Base-by-base conservation (phyloP, 2,329 filamentous ascomycete genomes). In the Didymella exigua region DNA sequence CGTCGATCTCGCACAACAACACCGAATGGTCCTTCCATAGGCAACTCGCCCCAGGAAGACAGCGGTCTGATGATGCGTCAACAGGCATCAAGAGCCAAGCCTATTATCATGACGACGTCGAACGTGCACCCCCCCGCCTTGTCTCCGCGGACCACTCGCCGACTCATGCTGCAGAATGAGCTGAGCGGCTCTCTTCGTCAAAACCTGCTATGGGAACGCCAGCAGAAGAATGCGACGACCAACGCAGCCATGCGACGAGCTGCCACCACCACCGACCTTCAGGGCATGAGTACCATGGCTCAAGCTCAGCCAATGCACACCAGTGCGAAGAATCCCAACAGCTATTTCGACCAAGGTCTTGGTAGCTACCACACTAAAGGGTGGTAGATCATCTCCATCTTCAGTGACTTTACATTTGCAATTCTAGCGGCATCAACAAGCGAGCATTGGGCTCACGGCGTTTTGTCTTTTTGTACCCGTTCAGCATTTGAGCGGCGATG, bases 81-180 rank as follows among this genome's bases (percentile, higher is more conserved):
- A 29, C 71, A 72, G 43, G 80, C 87, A 40, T 85, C 89, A 36
- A 84, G 88, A 37, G 88, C 91, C 1, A 91, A 93, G 74, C 91
- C 93, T 24, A 96, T 96, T 69, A 85, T 88, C 68, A 85, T 88
- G 70, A 88, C 86, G 13, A 84, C 88, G 18, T 84, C 84, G n/a
- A 87, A 87, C 53, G 79, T 79, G 5, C 86, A 89, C 61, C 89
- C 90, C 50, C 86, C 87, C 24, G 90, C 91, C 1, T 83, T 96
- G 61, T 98, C 95, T 5, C 95, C 95, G 4, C 86, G 92, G 54
- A 97, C 93, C 0, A 97, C 93, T 0, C 86, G 95, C 46, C 86
- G 93, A 57, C 96, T 97, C 76, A 99, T 99, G 95, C 84, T 99
- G 52, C 89, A 91, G 8, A 96, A 91, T 0, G 95, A 99, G 78